Conservation (phyloP, 2,329 filamentous ascomycete species). For the Neopestalotiopsis sp. region DNA sequence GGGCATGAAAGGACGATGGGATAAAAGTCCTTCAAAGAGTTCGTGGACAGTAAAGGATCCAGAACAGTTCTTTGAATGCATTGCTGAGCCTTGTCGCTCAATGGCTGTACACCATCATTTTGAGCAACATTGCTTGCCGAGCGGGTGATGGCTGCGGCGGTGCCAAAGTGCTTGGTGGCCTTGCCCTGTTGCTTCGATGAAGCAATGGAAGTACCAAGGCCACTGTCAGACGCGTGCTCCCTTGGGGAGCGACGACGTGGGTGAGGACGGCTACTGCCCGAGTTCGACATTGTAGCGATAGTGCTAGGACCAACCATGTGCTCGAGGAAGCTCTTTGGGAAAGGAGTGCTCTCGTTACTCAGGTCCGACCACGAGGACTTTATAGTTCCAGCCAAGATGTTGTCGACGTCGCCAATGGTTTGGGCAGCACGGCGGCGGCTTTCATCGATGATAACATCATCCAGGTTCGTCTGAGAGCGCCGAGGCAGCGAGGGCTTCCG, state of each 20-base stretch:
- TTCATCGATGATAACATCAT: slow-evolving; percentile 74
- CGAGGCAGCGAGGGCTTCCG: slow-evolving; percentile 60
- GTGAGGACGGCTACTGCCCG: slow-evolving; percentile 58
- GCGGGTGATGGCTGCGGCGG: slow-evolving; percentile 64
- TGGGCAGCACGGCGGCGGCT: slow-evolving; percentile 71
- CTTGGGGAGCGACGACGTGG: slow-evolving; percentile 58
- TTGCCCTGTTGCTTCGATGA: slow-evolving; percentile 61
- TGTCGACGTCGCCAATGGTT: slow-evolving; percentile 69
- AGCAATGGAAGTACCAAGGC: slow-evolving; percentile 81
- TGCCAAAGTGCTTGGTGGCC: slow-evolving; percentile 45
- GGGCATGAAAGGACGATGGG: slow-evolving; percentile 80
- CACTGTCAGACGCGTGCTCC: slow-evolving; percentile 83
- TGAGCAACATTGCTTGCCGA: slow-evolving; percentile 55
- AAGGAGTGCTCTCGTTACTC: slow-evolving; percentile 61
- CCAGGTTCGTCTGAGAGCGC: slow-evolving; percentile 72
- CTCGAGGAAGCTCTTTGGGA: slow-evolving; percentile 64
- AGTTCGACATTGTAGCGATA: slow-evolving; percentile 40
- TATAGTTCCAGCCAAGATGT: slow-evolving; percentile 57
- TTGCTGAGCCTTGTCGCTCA: slow-evolving; percentile 73
- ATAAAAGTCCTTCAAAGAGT: slow-evolving; percentile 79
- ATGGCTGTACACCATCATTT: slow-evolving; percentile 56
- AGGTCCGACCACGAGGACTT: slow-evolving; percentile 47
- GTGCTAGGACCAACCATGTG: slow-evolving; percentile 54
- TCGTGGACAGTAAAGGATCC: slow-evolving; percentile 75
- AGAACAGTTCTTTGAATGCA: slow-evolving; percentile 83